Percentiles rank a stretch among this genome's conserved stretches.
phyloP scores from a whole-genome alignment of 495 filamentous ascomycete genomes.

The Physcia stellaris region DNA sequence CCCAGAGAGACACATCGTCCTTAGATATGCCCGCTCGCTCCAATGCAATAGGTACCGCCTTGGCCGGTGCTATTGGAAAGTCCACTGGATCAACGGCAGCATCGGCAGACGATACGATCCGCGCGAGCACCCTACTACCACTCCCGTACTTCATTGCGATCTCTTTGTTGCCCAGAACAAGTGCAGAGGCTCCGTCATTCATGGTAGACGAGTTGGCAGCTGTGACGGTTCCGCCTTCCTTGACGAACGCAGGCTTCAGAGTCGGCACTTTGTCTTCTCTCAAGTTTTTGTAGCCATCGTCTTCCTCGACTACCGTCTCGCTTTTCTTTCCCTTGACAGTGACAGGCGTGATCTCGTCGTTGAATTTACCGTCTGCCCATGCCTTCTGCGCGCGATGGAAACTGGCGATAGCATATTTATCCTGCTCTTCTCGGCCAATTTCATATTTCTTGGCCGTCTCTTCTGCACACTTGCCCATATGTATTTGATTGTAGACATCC shows the following conservation, averaged over 20 bases:
- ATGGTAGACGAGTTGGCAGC: constrained; percentile 86
- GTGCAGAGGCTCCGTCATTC: constrained; percentile 87
- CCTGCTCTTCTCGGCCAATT: constrained; percentile 72
- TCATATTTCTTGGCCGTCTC: constrained; percentile 78
- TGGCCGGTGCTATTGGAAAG: constrained; percentile 85
- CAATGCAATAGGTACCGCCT: constrained; percentile 84
- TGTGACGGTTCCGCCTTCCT: constrained; percentile 80
- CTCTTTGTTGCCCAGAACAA: constrained; percentile 67
- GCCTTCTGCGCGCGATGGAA: constrained; percentile 81
- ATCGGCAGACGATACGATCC: constrained; percentile 76
- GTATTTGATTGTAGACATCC: constrained; percentile 92
- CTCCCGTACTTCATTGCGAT: constrained; percentile 62
- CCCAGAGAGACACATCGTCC: constrained; percentile 85
- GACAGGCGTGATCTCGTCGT: constrained; percentile 76
- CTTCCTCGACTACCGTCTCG: constrained; percentile 58
- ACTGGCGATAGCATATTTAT: constrained; percentile 75
- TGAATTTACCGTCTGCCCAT: constrained; percentile 69
- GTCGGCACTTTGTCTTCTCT: constrained; percentile 72
- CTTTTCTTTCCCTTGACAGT: constrained; percentile 65
- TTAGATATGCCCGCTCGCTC: constrained; percentile 76
- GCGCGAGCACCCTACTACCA: constrained; percentile 62
- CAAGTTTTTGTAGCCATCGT: constrained; percentile 78
- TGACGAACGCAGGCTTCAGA: constrained; percentile 82
- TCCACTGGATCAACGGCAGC: constrained; percentile 88
- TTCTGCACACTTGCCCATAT: constrained; percentile 98